Conservation (phyloP, 306 rosid genomes). For the Calophaca sinica region DNA sequence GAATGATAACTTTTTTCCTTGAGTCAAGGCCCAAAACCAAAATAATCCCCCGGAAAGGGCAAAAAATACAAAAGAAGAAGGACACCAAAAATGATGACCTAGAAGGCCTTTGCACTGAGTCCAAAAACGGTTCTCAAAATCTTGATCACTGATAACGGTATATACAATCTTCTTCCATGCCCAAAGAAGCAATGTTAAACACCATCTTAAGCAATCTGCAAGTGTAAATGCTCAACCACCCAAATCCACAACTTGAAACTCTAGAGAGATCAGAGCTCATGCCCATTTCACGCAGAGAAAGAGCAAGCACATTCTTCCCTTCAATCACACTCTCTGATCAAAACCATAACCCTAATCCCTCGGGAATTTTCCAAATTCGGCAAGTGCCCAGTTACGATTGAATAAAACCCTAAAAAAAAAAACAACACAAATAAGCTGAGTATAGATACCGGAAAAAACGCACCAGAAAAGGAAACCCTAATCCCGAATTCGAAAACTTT, state of each 20-base stretch:
- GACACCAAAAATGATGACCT: conserved; percentile 45
- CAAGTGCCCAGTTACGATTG: conserved; percentile 46
- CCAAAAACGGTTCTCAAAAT: conserved; percentile 39
- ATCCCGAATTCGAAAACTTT: conserved; percentile 5
- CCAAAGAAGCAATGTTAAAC: conserved; percentile 45
- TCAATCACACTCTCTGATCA: conserved; percentile 28
- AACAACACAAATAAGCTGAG: conserved; percentile 38
- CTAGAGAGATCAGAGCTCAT: conserved; percentile 38
- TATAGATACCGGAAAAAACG: conserved; percentile 12
- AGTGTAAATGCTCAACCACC: conserved; percentile 57
- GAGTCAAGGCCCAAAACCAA: conserved; percentile 47
- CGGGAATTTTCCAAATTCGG: conserved; percentile 47
- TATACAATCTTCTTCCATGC: conserved; percentile 82
- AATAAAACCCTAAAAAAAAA: conserved; percentile 54
- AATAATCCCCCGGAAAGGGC: conserved; percentile 53
- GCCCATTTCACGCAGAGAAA: conserved; percentile 48
- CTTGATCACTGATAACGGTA: conserved; percentile 58
- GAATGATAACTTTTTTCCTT: conserved; percentile 40
- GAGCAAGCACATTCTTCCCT: conserved; percentile 44
- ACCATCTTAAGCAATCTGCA: conserved; percentile 60
- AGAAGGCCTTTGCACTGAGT: conserved; percentile 42
- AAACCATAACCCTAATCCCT: conserved; percentile 45
- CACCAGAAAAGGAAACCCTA: neutral
- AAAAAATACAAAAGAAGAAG: neutral
- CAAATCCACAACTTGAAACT: conserved; percentile 45